These are phyloP conservation scores for Colletotrichum ledebouriae DNA, from an alignment of 2,329 filamentous ascomycete genomes.

Conservation along the genomic window DNA sequence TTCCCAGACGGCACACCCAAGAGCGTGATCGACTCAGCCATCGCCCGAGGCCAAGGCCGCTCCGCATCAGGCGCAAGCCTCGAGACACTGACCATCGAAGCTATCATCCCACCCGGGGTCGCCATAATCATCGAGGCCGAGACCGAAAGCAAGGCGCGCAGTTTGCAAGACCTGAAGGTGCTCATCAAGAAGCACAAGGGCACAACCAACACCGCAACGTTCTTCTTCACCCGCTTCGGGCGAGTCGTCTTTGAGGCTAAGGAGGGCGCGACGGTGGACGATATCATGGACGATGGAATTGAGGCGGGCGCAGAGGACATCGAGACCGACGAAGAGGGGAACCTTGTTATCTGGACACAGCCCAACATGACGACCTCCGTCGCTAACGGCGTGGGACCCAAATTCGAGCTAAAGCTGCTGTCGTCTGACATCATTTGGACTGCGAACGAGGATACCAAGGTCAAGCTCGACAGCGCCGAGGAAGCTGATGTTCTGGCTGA, in stretches of 20 bases:
- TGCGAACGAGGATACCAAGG: slow-evolving; percentile 83
- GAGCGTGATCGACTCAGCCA: slow-evolving; percentile 83
- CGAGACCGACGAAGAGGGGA: slow-evolving; percentile 52
- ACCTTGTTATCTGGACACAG: slow-evolving; percentile 43
- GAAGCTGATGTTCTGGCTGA: slow-evolving; percentile 69
- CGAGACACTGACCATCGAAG: slow-evolving; percentile 84
- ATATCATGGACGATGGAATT: slow-evolving; percentile 84
- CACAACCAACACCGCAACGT: slow-evolving; percentile 74
- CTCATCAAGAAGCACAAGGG: slow-evolving; percentile 81
- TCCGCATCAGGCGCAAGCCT: slow-evolving; percentile 80
- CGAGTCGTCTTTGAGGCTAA: slow-evolving; percentile 75
- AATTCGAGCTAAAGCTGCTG: slow-evolving; percentile 75
- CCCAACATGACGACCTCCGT: slow-evolving; percentile 42
- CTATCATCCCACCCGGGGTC: slow-evolving; percentile 81
- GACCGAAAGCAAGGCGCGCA: slow-evolving; percentile 83
- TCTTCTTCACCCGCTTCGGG: slow-evolving; percentile 88
- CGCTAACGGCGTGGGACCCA: slow-evolving; percentile 45
- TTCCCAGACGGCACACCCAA: slow-evolving; percentile 81
- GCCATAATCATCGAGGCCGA: slow-evolving; percentile 88
- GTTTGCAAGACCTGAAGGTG: slow-evolving; percentile 78
- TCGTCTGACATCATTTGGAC: slow-evolving; percentile 88
- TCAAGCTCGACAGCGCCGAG: slow-evolving; percentile 70
- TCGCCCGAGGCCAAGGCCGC: slow-evolving; percentile 89
- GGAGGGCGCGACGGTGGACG: slow-evolving; percentile 69
- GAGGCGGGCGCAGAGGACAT: slow-evolving; percentile 87